Evolutionary conservation across 1,139 yeast genomes (phyloP).

Genomic region (Arxiozyma heterogenica): DNA sequence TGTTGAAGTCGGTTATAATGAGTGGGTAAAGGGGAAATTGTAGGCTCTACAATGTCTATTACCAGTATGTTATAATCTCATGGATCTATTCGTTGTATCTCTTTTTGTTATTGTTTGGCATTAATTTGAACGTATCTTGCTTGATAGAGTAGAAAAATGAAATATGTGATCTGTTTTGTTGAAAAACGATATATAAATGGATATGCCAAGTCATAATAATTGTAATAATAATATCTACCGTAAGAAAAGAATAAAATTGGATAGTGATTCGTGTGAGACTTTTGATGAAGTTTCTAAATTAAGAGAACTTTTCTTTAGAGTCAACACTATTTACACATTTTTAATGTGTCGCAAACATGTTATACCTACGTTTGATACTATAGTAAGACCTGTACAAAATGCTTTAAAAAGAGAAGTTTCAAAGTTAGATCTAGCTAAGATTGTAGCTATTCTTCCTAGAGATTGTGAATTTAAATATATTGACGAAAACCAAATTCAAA

Average conservation of each 20-base stretch:
- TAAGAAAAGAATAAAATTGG: slow-evolving; percentile 1
- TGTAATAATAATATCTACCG: not conserved
- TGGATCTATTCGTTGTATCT: not conserved
- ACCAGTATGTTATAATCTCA: too few species aligned
- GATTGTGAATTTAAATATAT: slow-evolving; percentile 66
- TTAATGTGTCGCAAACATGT: slow-evolving; percentile 47
- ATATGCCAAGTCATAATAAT: not conserved
- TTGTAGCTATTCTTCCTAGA: slow-evolving; percentile 55
- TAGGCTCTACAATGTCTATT: not conserved
- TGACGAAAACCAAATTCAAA: slow-evolving; percentile 55
- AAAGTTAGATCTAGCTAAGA: slow-evolving; percentile 50
- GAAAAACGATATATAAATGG: not conserved
- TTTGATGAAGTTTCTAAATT: slow-evolving; percentile 13
- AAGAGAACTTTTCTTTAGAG: slow-evolving; percentile 37
- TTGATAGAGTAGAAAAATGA: not conserved
- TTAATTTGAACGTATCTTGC: too few species aligned
- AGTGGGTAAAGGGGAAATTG: not conserved
- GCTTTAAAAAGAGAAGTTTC: slow-evolving; percentile 35
- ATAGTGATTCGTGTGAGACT: not conserved
- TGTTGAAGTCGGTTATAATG: not conserved
- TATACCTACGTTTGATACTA: slow-evolving; percentile 43
- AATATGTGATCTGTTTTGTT: not conserved
- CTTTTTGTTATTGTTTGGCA: too few species aligned
- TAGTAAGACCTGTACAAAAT: slow-evolving; percentile 41
- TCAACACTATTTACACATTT: slow-evolving; percentile 50